Evolutionary conservation across 352 stramenopile species (phyloP), one percentile per base, ranked within the genome.

Genomic region (Lagenidium giganteum): DNA sequence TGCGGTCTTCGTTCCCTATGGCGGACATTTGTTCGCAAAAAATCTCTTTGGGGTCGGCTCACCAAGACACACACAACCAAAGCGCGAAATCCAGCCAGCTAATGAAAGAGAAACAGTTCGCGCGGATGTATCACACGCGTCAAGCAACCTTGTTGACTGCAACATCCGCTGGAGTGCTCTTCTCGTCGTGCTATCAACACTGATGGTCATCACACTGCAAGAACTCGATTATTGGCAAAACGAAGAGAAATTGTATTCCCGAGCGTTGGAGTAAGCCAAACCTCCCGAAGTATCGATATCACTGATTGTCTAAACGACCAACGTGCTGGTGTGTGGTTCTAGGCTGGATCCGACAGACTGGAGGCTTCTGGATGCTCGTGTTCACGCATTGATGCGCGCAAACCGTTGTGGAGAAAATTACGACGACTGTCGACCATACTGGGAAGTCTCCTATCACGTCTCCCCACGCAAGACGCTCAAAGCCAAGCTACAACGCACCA

Each of bases 1-100:
- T 1, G 47, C 79, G 23, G 46, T 70, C 8, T 17, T 69, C 9
- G 65, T 83, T 11, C 64, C 67, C 8, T 67, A 76, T n/a, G 51
- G 42, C 17, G 70, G 62, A 0, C 7, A 39, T 17, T 1, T 37
- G 8, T 13, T 72, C 8, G 46, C 56, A 27, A 27, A 20, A 8
- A 42, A 39, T 22, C 14, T 61, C 4, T 59, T 68, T 42, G 24
- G 8, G 3, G 20, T 7, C 28, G 47, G n/a, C n/a, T n/a, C n/a
- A n/a, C n/a, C n/a, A n/a, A n/a, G n/a, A n/a, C n/a, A n/a, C n/a
- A n/a, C n/a, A n/a, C n/a, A n/a, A n/a, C n/a, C n/a, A n/a, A n/a
- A n/a, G n/a, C n/a, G n/a, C n/a, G n/a, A n/a, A n/a, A n/a, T n/a
- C n/a, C n/a, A n/a, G n/a, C n/a, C n/a, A n/a, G n/a, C n/a, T n/a